Conservation (phyloP, 2,329 filamentous ascomycete species). For the Colletotrichum tabaci region DNA sequence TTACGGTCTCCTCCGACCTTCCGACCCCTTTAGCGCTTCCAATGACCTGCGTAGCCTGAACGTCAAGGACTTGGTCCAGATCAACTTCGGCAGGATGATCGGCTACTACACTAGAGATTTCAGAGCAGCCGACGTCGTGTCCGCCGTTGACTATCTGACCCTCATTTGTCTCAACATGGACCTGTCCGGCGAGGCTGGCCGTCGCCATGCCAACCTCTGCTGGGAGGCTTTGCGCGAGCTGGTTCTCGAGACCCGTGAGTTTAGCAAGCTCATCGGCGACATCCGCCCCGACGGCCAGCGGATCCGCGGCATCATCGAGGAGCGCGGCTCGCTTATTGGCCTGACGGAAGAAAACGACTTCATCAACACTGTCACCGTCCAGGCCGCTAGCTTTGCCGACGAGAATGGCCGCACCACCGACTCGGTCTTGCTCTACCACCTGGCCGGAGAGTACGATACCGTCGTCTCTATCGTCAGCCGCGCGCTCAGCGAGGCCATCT, state of each 20-base stretch:
- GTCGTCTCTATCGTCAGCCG: constrained; percentile 94
- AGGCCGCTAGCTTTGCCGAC: constrained; percentile 92
- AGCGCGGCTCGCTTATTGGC: constrained; percentile 85
- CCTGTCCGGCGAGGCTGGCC: constrained; percentile 80
- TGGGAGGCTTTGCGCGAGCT: constrained; percentile 94
- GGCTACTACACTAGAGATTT: constrained; percentile 98
- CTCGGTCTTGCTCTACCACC: constrained; percentile 92
- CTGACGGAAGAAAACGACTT: constrained; percentile 86
- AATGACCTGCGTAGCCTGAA: constrained; percentile 79
- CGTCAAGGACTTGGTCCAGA: constrained; percentile 80
- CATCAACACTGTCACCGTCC: constrained; percentile 90
- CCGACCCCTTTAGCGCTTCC: constrained; percentile 81
- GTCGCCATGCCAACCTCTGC: constrained; percentile 84
- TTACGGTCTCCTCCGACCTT: constrained; percentile 90
- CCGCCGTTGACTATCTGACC: constrained; percentile 92
- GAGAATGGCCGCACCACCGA: constrained; percentile 95
- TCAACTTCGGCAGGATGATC: constrained; percentile 94
- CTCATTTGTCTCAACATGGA: constrained; percentile 94
- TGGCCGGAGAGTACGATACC: constrained; percentile 94
- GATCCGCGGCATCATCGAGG: constrained; percentile 89
- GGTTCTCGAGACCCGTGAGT: constrained; percentile 96
- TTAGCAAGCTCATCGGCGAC: constrained; percentile 93
- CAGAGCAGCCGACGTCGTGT: constrained; percentile 88
- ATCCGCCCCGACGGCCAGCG: constrained; percentile 88
- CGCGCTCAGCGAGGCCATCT: constrained; percentile 89